Percentiles rank a stretch among this genome's conserved stretches.
phyloP scores from a whole-genome alignment of 805 yeast species.

The Candida koratica region DNA sequence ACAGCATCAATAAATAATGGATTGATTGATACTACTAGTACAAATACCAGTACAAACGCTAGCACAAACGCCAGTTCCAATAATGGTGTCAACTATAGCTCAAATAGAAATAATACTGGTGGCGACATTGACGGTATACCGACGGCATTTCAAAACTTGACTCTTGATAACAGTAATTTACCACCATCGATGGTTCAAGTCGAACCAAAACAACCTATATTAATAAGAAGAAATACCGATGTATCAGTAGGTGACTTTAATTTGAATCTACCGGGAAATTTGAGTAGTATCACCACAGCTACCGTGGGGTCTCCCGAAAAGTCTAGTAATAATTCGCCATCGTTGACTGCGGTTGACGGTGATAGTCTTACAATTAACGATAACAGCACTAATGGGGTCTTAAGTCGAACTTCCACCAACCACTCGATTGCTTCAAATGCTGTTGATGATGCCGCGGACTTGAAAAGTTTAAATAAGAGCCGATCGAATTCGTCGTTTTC shows the following conservation, averaged over 20 bases:
- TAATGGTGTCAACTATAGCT: background rate
- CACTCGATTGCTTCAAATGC: constrained; percentile 13
- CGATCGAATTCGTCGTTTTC: constrained; percentile 16
- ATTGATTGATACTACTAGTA: constrained; percentile 6
- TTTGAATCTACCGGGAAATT: constrained; percentile 12
- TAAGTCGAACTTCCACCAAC: constrained; percentile 17
- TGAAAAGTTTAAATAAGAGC: constrained; percentile 11
- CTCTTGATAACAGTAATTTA: constrained; percentile 25
- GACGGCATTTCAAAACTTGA: constrained; percentile 11
- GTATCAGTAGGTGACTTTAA: constrained; percentile 1
- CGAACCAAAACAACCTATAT: constrained; percentile 71
- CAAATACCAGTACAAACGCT: constrained; percentile 8
- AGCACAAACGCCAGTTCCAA: constrained; percentile 8
- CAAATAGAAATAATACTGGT: constrained; percentile 5
- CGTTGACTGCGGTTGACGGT: constrained; percentile 9
- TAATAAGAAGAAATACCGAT: constrained; percentile 46
- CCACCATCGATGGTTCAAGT: constrained; percentile 69
- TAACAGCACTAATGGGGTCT: constrained; percentile 4
- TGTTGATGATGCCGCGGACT: constrained; percentile 6
- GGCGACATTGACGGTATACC: constrained; percentile 13
- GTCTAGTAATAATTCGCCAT: constrained; percentile 5
- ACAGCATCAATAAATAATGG: constrained; percentile 3
- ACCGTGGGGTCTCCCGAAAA: constrained; percentile 4
- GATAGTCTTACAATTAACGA: constrained; percentile 4
- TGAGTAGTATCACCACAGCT: constrained; percentile 18